Conservation (phyloP, 2,329 filamentous ascomycete species). For the Venturia oleaginea region DNA sequence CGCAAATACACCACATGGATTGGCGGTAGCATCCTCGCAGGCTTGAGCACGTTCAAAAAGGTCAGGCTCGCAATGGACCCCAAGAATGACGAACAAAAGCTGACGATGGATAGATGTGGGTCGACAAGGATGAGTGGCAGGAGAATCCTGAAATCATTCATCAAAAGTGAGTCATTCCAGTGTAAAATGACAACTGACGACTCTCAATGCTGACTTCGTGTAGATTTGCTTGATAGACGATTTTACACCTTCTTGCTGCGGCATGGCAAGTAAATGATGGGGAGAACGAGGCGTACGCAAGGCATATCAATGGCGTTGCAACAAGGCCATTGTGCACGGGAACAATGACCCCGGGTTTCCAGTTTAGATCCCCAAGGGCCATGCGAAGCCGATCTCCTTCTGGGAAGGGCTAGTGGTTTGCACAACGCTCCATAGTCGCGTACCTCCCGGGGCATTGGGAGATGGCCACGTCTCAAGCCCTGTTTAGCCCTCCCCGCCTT, state of each 20-base stretch:
- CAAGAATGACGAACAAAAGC: background rate
- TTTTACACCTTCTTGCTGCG: background rate
- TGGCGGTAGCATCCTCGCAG: conserved; percentile 91
- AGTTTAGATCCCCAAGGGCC: background rate
- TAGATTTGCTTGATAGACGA: background rate
- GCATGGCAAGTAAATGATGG: background rate
- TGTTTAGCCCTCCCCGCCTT: background rate
- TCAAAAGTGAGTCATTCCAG: conserved; percentile 76
- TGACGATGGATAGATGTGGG: conserved; percentile 72
- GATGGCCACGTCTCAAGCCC: background rate
- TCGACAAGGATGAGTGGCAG: conserved; percentile 98
- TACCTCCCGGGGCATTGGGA: background rate
- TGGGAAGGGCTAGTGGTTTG: background rate
- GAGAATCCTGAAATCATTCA: conserved; percentile 99
- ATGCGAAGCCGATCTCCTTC: conserved; percentile 2
- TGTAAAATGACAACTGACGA: background rate
- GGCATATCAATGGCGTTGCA: background rate
- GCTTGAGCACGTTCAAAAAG: conserved; percentile 97
- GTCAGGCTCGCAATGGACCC: conserved; percentile 40
- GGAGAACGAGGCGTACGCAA: background rate
- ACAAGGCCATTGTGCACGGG: background rate
- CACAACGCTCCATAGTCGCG: background rate
- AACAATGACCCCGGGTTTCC: background rate
- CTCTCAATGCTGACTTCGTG: background rate
- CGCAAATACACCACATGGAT: conserved; percentile 99